phyloP scores from a whole-genome alignment of 768 basidiomycete species.

The Gautieria morchelliformis region DNA sequence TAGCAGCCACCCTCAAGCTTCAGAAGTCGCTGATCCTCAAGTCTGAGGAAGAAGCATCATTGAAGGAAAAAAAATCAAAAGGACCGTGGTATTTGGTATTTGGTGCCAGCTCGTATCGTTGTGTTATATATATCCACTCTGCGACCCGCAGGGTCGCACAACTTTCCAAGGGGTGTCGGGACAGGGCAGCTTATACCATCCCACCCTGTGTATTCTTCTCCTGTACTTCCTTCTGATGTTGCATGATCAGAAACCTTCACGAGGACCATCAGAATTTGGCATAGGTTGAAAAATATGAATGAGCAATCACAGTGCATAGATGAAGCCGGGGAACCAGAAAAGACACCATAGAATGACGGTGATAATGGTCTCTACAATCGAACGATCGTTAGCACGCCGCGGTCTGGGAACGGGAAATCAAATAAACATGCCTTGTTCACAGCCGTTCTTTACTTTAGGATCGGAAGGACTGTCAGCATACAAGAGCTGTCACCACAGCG shows the following conservation, averaged over 20 bases:
- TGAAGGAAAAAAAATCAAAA: not conserved
- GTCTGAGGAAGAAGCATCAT: too few relatives aligned
- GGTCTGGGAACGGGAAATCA: not conserved
- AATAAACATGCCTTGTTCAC: not conserved
- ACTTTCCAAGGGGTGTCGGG: not conserved
- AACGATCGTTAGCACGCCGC: not conserved
- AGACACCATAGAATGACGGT: not conserved
- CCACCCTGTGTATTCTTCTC: not conserved
- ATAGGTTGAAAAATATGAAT: not conserved
- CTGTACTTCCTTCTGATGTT: not conserved
- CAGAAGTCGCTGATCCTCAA: too few relatives aligned
- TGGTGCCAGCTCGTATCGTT: not conserved
- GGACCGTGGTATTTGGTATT: not conserved
- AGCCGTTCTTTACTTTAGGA: constrained; percentile 1
- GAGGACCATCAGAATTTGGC: not conserved
- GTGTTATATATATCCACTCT: not conserved
- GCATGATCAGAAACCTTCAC: not conserved
- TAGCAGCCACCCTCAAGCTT: too few relatives aligned
- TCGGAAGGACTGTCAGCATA: not conserved
- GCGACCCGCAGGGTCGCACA: not conserved
- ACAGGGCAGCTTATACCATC: not conserved
- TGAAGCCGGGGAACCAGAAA: constrained; percentile 4
- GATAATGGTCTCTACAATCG: not conserved
- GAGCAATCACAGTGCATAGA: not conserved
- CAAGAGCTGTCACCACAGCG: not conserved